phyloP scores from a whole-genome alignment of 192 early-diverging fungal species.

The Pecoramyces ruminantium region DNA sequence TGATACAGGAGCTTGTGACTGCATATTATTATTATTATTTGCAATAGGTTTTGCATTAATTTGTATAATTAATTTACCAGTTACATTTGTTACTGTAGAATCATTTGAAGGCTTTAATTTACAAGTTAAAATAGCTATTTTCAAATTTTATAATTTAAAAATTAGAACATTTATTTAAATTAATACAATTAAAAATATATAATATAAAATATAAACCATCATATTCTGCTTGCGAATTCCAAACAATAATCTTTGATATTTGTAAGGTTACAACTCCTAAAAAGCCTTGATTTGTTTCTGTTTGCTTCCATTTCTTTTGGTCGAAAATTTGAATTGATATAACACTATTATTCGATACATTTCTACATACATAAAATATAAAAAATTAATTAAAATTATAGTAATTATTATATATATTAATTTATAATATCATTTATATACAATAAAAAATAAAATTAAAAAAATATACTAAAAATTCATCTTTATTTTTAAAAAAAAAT shows the following conservation, averaged over 20 bases:
- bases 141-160: too few species aligned
- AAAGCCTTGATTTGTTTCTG: constrained; percentile 44
- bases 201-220: constrained; percentile 21
- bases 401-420: too few species aligned
- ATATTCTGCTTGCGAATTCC: neutral
- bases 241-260: neutral
- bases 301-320: constrained; percentile 90
- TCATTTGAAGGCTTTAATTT: constrained; percentile 47
- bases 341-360: constrained; percentile 54
- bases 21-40: constrained; percentile 14
- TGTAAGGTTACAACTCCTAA: neutral
- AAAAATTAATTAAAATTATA: too few species aligned
- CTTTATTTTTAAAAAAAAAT: neutral
- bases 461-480: too few species aligned
- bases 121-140: constrained; percentile 48
- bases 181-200: too few species aligned
- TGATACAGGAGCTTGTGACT: neutral
- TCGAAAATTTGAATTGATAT: constrained; percentile 94
- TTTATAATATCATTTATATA: too few species aligned
- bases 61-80: constrained; percentile 18
- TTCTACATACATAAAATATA: too few species aligned
- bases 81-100: constrained; percentile 62
- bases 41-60: neutral
- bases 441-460: too few species aligned
- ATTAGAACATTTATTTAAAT: too few species aligned